phyloP scores from a whole-genome alignment of 1,139 yeast species.

The Candida sp. region DNA sequence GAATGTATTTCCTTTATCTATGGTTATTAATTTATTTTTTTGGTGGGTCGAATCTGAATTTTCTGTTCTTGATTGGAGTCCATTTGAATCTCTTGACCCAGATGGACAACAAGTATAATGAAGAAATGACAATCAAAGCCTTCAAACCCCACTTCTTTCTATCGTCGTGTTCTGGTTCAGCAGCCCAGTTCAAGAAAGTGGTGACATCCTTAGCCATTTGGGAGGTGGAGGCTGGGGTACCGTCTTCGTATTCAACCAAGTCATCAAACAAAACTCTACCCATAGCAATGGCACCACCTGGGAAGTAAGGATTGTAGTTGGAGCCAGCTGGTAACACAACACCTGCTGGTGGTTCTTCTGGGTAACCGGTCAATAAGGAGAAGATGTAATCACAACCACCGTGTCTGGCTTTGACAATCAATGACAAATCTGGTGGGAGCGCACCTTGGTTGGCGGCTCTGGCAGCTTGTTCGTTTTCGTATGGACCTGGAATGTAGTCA shows the following conservation, averaged over 20 bases:
- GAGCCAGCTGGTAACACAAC: slow-evolving; percentile 90
- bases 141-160: slow-evolving; percentile 97
- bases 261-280: slow-evolving; percentile 98
- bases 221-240: slow-evolving; percentile 97
- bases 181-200: slow-evolving; percentile 96
- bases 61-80: slow-evolving; percentile 96
- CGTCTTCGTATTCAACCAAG: slow-evolving; percentile 97
- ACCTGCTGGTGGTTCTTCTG: slow-evolving; percentile 99
- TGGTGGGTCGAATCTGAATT: slow-evolving; percentile 90
- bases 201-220: slow-evolving; percentile 99
- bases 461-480: slow-evolving; percentile 98
- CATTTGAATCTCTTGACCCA: slow-evolving; percentile 99
- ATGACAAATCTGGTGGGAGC: slow-evolving; percentile 96
- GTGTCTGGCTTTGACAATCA: slow-evolving; percentile 99
- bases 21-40: slow-evolving; percentile 19
- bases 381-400: slow-evolving; percentile 98
- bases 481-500: slow-evolving; percentile 94
- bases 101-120: slow-evolving; percentile 81
- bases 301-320: slow-evolving; percentile 99
- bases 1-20: slow-evolving; percentile 2
- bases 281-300: slow-evolving; percentile 99
- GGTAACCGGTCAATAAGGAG: slow-evolving; percentile 96
- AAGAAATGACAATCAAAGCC: slow-evolving; percentile 80
- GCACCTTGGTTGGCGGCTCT: slow-evolving; percentile 99
- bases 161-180: slow-evolving; percentile 99